Evolutionary conservation across 805 yeast species (phyloP), one percentile per base, ranked within the genome.

Genomic region (Monosporozyma servazzii): DNA sequence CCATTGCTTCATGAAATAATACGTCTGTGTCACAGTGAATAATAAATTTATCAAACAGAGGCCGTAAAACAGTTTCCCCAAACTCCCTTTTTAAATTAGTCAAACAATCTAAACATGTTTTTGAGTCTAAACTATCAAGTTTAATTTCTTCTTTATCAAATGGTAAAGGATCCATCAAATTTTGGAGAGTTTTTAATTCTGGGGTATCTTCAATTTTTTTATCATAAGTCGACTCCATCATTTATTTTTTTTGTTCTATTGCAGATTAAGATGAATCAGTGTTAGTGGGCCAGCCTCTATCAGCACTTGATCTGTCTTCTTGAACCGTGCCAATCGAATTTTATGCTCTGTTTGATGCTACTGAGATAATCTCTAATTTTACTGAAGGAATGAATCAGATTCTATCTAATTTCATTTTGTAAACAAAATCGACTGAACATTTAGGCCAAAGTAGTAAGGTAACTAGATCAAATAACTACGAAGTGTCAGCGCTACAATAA

Each of bases 21-120:
- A 54, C 45, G 11, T 51, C 49, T 10, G 47, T 48, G 29, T 58
- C 56, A 47, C 59, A 60, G 31, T 42, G 46, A 20, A 50, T 20
- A 4, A 57, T 44, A 30, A 57, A 60, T 5, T 49, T 48, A 6
- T 48, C 50, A 25, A 58, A 46, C 13, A 53, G n/a, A 3, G 33
- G 31, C 21, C 15, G 21, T 23, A 36, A 33, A 29, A 13, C 15
- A 4, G 39, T 20, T 4, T 27, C 11, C 18, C 23, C 44, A 9
- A 41, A n/a, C 3, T 10, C 21, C 2, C 8, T 29, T 3, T 15
- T 21, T 7, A 21, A 9, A 13, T 21, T 5, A 21, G 23, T 41
- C 5, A 41, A 21, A 41, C 13, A 18, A 20, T 41, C 17, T n/a
- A 41, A 13, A 13, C 44, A 41, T 18, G 23, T 9, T 20, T 11